Evolutionary conservation across 2,329 filamentous ascomycete genomes (phyloP), one percentile per base, ranked within the genome.

Genomic region (Coccinonectria pachysandricola): DNA sequence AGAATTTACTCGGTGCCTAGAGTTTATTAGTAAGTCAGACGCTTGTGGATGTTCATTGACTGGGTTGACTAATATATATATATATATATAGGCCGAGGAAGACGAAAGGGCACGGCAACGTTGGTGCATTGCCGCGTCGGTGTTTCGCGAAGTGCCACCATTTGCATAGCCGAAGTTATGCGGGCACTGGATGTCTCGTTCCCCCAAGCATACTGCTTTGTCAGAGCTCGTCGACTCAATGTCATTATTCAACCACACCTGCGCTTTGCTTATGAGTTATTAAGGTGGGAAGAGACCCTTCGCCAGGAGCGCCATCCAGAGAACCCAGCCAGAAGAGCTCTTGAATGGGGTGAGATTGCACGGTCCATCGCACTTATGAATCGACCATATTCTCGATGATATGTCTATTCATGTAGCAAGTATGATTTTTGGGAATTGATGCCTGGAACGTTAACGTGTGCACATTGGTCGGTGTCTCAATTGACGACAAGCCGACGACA

Each of bases 121-220:
- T 67, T 98, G 30, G 91, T 98, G 10, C 91, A 98, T 53, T 98
- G 91, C 52, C 79, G 91, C 11, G 91, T 98, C 6, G 91, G 91
- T 24, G 91, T 98, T 28, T 95, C 87, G 26, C 75, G 91, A 26
- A 94, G 85, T 36, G 91, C 91, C 8, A 98, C 88, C 2, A 95
- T 98, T 35, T 96, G 91, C 52, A 98, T 98, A 46, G 91, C 91
- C n/a, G 87, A 96, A 55, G 85, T 96, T 18, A 98, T 98, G 91
- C 76, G 79, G 18, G 67, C 79, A 14, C 57, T 85, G 43, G 67
- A 74, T 12, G 60, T 95, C 39, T 91, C 85, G 1, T 88, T 96
- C 44, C 86, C 91, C 8, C 72, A 83, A 29, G 91, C 91, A 32
- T 98, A 98, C 56, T 96, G 91, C 54, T 96, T 88, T 53, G 91